Evolutionary conservation across 2,329 filamentous ascomycete genomes (phyloP), one percentile per base, ranked within the genome.

Genomic region (Podosphaera xanthii): DNA sequence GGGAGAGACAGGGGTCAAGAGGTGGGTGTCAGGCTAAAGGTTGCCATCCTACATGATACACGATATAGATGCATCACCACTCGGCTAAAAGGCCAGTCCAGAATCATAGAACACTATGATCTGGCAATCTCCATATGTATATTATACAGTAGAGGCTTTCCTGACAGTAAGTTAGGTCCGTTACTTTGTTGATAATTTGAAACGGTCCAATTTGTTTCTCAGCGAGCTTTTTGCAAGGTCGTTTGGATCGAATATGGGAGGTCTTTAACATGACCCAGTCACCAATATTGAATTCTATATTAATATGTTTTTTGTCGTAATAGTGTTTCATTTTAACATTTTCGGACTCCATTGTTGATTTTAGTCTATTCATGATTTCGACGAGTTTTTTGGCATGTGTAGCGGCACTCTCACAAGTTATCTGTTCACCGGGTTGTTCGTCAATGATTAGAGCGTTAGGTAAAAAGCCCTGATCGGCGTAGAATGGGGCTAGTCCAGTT

Each of bases 141-240:
- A n/a, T n/a, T n/a, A n/a, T n/a, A n/a, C n/a, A n/a, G n/a, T n/a
- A n/a, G n/a, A n/a, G n/a, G n/a, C n/a, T n/a, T n/a, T n/a, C n/a
- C n/a, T n/a, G n/a, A n/a, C n/a, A n/a, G 38, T 60, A 60, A 22
- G 22, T 22, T 22, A 50, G 33, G 9, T 12, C n/a, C 34, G 34
- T 14, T 33, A 36, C 46, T 31, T 54, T 50, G n/a, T 52, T 4
- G 8, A 48, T 48, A 9, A 58, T 50, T 44, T 56, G 34, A 36
- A 52, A 61, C 6, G 52, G 57, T 52, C 60, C 50, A 1, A 59
- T 54, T 8, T 56, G 34, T 46, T 48, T 59, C 35, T 56, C 33
- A 4, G 30, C 30, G 5, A 56, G 38, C 48, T 59, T 59, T 34
- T 59, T 40, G 38, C 50, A 56, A 12, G 31, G 38, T 57, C n/a